Evolutionary conservation across 2,329 filamentous ascomycete species (phyloP), one percentile per base, ranked within the genome.

Genomic region (Fusarium torulosum): DNA sequence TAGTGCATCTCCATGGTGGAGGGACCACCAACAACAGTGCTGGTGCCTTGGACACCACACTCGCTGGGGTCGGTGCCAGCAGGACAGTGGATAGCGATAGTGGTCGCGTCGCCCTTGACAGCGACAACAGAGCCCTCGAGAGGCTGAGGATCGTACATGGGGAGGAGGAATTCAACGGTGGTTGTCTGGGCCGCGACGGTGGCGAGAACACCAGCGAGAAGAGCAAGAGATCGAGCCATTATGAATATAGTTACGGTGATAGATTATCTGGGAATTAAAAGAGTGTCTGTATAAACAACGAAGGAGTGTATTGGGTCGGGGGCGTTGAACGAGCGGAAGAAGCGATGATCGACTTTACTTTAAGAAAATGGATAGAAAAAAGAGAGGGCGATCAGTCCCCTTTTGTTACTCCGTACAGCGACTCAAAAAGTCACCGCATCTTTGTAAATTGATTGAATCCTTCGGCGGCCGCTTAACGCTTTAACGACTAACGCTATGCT

Each of bases 61-160:
- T 75, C 71, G 19, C 63, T 63, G 7, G 53, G 23, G 31, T 63
- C 51, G 35, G 58, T 58, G 20, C 45, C 51, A 23, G 60, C 33
- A 6, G 65, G 53, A 58, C 78, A 80, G 23, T 55, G 55, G 21
- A 79, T 43, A 44, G 66, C 67, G 44, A 74, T 70, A 4, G 78
- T 80, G 2, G 78, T 79, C 44, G 73, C 71, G 10, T 47, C 60
- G 11, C 43, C 51, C 33, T 73, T 71, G 57, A 64, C 76, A 9
- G 62, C 66, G 40, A 78, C 45, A 51, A 79, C 64, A n/a, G 77
- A 78, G 31, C 71, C 78, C 9, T 70, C 70, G 14, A 76, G 46
- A 11, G 51, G 42, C 19, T 72, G 59, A 13, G 63, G 6, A 44
- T 75, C 72, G 44, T 58, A 66, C 38, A 66, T 41, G 27, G 74